Evolutionary conservation across 2,329 filamentous ascomycete species (phyloP), one percentile per base, ranked within the genome.

Genomic region (Colletotrichum sp.): DNA sequence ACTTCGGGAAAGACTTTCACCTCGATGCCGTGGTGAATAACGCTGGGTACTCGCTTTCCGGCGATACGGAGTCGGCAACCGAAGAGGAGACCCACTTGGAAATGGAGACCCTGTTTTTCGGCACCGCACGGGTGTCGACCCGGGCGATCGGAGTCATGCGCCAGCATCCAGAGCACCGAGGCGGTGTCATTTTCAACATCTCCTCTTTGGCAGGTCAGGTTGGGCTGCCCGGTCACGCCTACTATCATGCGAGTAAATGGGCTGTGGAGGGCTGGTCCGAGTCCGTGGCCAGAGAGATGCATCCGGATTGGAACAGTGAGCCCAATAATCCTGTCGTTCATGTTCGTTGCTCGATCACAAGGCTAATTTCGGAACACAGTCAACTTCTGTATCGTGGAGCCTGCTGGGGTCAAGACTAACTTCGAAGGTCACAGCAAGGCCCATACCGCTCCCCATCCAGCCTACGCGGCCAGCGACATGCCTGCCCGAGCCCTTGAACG

Each of bases 91-190:
- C 80, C 2, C 83, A 83, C 24, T 71, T 76, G 2, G 74, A 86
- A 55, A 81, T 88, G 65, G 86, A 88, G 21, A 87, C 85, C 1
- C 82, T 86, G 52, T 87, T 88, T 77, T 88, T 84, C 79, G 86
- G 86, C 16, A 84, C 83, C 7, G 84, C 84, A 0, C 79, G 83
- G 16, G 79, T 88, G 9, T 84, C 86, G 0, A 83, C 81, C 68
- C 78, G 79, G n/a, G 83, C 82, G 1, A 62, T 89, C 5, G 81
- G 81, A 18, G 79, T 84, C 18, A 83, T 88, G 80, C 81, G 86
- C 6, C 82, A 84, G 52, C 77, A 78, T 14, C 82, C 30, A 5
- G 36, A 61, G 13, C 72, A 26, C 12, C 61, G 72, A 5, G 68
- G 72, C 8, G 72, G 68, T 36, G 86, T 85, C 9, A 74, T 78